Conservation (phyloP, 805 yeast species). For the Saccharomyces cerevisiae region DNA sequence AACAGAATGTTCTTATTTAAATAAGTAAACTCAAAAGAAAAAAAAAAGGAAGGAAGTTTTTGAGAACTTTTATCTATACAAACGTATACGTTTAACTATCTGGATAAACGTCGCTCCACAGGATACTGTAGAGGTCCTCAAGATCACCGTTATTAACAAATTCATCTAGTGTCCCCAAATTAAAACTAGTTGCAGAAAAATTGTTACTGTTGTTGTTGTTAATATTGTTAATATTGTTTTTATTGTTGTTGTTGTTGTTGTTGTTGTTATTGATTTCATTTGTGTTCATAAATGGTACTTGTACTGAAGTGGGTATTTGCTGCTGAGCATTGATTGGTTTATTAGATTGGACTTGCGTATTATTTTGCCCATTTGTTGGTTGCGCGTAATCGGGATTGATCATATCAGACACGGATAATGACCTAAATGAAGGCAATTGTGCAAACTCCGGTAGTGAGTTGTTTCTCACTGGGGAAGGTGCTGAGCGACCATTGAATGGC, state of each 20-base stretch:
- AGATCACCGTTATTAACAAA: constrained; percentile 25
- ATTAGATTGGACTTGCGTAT: neutral
- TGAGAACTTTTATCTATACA: neutral
- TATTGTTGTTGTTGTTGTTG: neutral
- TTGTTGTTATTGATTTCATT: neutral
- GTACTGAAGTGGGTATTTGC: neutral
- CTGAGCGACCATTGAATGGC: neutral
- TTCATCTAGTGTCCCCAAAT: constrained; percentile 29
- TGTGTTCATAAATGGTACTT: neutral
- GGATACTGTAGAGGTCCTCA: constrained; percentile 21
- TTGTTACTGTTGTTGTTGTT: neutral
- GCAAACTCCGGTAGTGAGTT: neutral
- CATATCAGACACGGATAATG: neutral
- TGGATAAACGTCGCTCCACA: constrained; percentile 25
- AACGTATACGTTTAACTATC: neutral
- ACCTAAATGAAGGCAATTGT: neutral
- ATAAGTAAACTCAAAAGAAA: neutral
- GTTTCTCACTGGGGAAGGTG: neutral
- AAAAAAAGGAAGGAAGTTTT: neutral
- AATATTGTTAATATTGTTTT: neutral
- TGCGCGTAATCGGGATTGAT: neutral
- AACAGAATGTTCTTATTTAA: neutral
- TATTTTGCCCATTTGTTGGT: neutral
- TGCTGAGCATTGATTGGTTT: neutral
- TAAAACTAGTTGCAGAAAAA: constrained; percentile 6